Percentiles rank a stretch among this genome's conserved stretches.
Conservation (phyloP, 2,329 filamentous ascomycete genomes). For the Xylaria multiplex region DNA sequence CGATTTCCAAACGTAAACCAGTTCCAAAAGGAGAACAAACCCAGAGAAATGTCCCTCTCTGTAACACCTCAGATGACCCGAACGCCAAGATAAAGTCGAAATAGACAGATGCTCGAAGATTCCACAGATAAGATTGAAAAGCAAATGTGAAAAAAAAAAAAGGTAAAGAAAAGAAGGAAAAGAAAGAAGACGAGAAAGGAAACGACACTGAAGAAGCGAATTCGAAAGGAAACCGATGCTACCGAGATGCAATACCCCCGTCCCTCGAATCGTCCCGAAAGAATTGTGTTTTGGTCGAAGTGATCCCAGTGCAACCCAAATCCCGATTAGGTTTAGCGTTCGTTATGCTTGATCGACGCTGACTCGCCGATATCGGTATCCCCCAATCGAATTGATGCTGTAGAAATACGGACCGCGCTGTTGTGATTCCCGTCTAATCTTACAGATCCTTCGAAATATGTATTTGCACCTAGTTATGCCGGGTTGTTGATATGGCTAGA, state of each 20-base stretch:
- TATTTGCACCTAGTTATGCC: background rate
- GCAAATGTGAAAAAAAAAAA: background rate
- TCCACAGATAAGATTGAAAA: background rate
- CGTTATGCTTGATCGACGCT: background rate
- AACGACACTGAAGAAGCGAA: background rate
- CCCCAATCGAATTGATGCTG: background rate
- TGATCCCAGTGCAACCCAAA: background rate
- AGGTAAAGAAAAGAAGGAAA: background rate
- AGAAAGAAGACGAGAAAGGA: background rate
- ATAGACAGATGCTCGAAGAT: background rate
- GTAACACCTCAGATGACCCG: background rate
- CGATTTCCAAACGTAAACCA: background rate
- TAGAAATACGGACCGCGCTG: background rate
- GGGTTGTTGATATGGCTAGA: background rate
- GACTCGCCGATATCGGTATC: constrained; percentile 15
- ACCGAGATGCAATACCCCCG: background rate
- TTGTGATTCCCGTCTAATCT: background rate
- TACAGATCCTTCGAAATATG: background rate
- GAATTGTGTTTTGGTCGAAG: background rate
- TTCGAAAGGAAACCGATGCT: constrained; percentile 7
- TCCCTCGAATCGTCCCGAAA: background rate
- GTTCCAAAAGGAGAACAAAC: background rate
- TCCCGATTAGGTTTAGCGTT: constrained; percentile 14
- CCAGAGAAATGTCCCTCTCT: background rate
- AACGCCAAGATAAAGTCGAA: background rate